These are phyloP conservation scores for Saccharum hybrid DNA, from an alignment of 202 grass and related monocot genomes.

Conservation along the genomic window DNA sequence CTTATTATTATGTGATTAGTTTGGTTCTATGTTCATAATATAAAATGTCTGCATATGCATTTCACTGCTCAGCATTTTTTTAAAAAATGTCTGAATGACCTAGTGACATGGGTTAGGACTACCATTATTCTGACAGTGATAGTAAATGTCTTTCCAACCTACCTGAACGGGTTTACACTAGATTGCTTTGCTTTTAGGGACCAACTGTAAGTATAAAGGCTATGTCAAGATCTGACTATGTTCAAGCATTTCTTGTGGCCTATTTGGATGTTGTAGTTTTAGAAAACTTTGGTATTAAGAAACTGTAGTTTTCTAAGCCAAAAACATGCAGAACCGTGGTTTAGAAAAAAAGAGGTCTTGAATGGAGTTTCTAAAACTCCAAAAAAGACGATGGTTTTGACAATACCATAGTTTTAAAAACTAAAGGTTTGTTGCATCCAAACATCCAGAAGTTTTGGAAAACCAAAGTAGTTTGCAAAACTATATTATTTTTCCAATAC, in stretches of 20 bases:
- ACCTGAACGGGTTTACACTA: background rate
- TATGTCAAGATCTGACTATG: background rate
- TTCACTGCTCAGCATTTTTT: background rate
- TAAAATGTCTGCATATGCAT: background rate
- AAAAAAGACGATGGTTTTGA: background rate
- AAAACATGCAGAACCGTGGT: background rate
- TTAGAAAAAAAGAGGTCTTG: background rate
- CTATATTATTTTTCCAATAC: background rate
- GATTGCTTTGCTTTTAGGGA: background rate
- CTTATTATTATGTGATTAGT: background rate
- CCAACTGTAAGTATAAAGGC: background rate
- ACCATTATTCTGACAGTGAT: background rate
- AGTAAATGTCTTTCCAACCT: background rate
- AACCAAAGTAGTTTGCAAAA: background rate
- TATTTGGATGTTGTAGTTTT: background rate
- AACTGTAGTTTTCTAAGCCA: background rate
- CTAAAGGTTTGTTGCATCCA: background rate
- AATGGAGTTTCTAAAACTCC: background rate
- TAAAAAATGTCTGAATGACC: background rate
- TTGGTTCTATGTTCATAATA: background rate
- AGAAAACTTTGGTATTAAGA: background rate
- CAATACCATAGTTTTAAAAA: background rate
- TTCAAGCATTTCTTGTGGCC: background rate
- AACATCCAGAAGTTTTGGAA: background rate
- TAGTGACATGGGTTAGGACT: slow-evolving; percentile 1